Evolutionary conservation across 495 filamentous ascomycete genomes (phyloP).

Genomic region (Patellaria atrata): DNA sequence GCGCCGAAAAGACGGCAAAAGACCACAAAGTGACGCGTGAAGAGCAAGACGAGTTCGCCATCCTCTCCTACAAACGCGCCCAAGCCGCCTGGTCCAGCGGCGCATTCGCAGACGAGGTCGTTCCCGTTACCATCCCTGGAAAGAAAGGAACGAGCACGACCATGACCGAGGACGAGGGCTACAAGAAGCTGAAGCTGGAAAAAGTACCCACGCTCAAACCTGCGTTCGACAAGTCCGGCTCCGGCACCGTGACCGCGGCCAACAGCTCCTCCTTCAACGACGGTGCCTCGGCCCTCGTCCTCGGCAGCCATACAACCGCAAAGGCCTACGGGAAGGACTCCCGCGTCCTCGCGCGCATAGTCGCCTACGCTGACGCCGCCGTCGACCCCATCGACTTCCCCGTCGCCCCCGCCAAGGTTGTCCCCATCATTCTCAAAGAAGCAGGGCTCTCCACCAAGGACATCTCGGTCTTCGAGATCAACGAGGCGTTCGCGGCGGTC

Average conservation of each 20-base stretch:
- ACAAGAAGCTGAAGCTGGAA: conserved; percentile 65
- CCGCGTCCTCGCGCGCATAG: conserved; percentile 70
- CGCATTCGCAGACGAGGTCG: conserved; percentile 74
- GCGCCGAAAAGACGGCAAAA: conserved; percentile 90
- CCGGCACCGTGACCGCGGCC: conserved; percentile 84
- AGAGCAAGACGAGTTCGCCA: conserved; percentile 81
- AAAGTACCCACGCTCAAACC: conserved; percentile 80
- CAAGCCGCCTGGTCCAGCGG: conserved; percentile 77
- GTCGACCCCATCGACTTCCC: conserved; percentile 93
- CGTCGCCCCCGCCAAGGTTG: conserved; percentile 79
- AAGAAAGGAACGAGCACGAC: conserved; percentile 66
- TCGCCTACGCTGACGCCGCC: conserved; percentile 77
- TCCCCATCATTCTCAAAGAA: conserved; percentile 74
- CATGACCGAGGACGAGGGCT: conserved; percentile 74
- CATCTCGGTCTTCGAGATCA: conserved; percentile 92
- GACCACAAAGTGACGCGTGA: conserved; percentile 67
- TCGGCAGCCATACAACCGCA: conserved; percentile 63
- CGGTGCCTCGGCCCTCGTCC: conserved; percentile 79
- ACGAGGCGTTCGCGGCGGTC: conserved; percentile 93
- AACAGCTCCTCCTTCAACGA: conserved; percentile 90
- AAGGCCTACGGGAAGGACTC: conserved; percentile 56
- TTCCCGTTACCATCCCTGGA: conserved; percentile 65
- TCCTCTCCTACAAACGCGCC: conserved; percentile 71
- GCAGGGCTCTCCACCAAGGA: conserved; percentile 82
- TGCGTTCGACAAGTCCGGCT: conserved; percentile 70